phyloP scores from a whole-genome alignment of 2,329 filamentous ascomycete genomes.

The Tolypocladium pustulatum region DNA sequence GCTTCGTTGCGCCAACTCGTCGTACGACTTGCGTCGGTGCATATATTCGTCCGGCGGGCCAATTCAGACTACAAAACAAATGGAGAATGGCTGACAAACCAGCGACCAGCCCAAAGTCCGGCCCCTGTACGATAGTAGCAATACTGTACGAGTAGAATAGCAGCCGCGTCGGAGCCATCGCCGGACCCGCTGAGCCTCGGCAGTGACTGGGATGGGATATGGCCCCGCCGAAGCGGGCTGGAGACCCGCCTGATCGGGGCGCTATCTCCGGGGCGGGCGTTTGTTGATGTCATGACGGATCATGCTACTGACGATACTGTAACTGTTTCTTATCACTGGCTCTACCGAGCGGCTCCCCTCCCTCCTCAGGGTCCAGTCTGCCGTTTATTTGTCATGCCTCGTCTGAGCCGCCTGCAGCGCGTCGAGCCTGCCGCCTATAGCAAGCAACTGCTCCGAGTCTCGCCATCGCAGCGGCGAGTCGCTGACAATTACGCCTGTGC shows the following conservation, averaged over 20 bases:
- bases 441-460: background rate
- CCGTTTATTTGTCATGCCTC: background rate
- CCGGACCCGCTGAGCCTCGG: background rate
- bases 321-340: background rate
- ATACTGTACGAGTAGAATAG: no score
- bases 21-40: background rate
- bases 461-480: background rate
- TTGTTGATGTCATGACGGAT: background rate
- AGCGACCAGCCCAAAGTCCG: background rate
- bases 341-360: background rate
- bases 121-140: background rate
- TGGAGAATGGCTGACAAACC: background rate
- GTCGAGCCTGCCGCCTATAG: background rate
- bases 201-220: background rate
- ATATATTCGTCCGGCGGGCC: background rate
- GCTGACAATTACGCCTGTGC: background rate
- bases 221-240: background rate
- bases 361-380: background rate
- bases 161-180: background rate
- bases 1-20: background rate
- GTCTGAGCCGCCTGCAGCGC: background rate
- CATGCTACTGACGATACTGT: background rate
- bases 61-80: background rate
- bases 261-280: background rate
- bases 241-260: background rate